phyloP scores from a whole-genome alignment of 2,329 filamentous ascomycete genomes.

The Botryotinia globosa region DNA sequence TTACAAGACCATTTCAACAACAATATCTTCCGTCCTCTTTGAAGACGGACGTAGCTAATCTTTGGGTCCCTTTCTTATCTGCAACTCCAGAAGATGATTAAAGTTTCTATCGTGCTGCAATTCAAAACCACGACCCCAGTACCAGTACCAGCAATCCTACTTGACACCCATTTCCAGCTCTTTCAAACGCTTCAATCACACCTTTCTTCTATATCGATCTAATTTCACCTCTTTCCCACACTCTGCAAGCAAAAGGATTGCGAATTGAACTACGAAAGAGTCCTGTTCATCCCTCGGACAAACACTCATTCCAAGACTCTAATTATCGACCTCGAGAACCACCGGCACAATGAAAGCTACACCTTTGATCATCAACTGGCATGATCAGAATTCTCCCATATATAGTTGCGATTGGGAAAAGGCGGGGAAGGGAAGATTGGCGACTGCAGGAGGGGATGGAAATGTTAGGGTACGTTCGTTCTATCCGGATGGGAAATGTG shows the following conservation, averaged over 20 bases:
- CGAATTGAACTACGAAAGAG: background rate
- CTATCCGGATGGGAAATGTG: background rate
- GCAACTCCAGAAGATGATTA: conserved; percentile 11
- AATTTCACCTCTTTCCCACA: background rate
- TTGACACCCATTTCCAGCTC: background rate
- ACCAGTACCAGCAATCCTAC: background rate
- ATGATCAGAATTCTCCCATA: conserved; percentile 93
- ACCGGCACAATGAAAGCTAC: conserved; percentile 77
- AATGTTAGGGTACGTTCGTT: conserved; percentile 73
- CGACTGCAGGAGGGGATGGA: conserved; percentile 93
- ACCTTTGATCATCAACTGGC: conserved; percentile 97
- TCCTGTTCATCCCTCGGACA: background rate
- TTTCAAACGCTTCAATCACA: background rate
- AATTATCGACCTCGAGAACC: conserved; percentile 2
- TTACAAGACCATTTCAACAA: background rate
- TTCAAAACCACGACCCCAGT: background rate
- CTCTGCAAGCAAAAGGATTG: background rate
- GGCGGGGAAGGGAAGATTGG: conserved; percentile 83
- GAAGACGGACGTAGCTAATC: background rate
- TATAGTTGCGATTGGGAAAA: conserved; percentile 98
- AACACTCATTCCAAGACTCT: background rate
- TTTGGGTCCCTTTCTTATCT: background rate
- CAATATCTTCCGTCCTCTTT: background rate
- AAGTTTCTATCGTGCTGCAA: conserved; percentile 20
- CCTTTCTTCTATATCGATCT: background rate